These are phyloP conservation scores for Dactylellina leptospora DNA, from an alignment of 2,329 filamentous ascomycete species.

Conservation along the genomic window DNA sequence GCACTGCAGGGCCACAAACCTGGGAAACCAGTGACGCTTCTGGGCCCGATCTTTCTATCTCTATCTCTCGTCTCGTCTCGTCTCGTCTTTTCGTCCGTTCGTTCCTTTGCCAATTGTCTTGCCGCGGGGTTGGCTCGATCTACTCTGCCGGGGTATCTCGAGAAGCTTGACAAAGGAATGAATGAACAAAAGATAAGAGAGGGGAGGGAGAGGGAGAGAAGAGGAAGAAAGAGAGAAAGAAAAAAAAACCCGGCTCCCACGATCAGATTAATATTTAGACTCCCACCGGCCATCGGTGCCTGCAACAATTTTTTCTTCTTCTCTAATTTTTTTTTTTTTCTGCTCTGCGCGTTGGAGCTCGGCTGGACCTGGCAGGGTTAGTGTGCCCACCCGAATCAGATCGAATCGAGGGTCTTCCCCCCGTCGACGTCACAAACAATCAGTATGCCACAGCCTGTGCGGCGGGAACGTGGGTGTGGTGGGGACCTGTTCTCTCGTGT, in stretches of 20 bases:
- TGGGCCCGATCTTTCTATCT: conserved; percentile 54
- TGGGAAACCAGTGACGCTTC: conserved; percentile 34
- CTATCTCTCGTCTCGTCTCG: conserved; percentile 27
- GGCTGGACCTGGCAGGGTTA: conserved; percentile 35
- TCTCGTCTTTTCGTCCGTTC: conserved; percentile 52
- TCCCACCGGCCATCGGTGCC: conserved; percentile 24
- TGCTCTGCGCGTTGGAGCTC: conserved; percentile 47
- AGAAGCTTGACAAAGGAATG: conserved; percentile 53
- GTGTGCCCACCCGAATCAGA: conserved; percentile 31
- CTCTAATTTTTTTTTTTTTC: conserved; percentile 28
- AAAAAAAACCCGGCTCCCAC: conserved; percentile 37
- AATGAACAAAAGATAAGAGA: conserved; percentile 44
- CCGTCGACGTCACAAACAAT: not conserved
- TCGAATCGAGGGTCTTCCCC: not conserved
- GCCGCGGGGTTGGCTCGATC: conserved; percentile 42
- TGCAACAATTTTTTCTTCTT: conserved; percentile 19
- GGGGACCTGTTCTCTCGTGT: too few species aligned
- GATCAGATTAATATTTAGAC: conserved; percentile 44
- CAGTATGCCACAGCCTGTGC: not conserved
- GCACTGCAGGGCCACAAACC: conserved; percentile 40
- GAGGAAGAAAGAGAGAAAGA: conserved; percentile 23
- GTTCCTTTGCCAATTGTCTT: conserved; percentile 53
- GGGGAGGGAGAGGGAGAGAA: conserved; percentile 16
- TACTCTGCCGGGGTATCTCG: conserved; percentile 28
- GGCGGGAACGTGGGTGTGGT: conserved; percentile 7